These are phyloP conservation scores for Tetrahymena elliotti DNA, from an alignment of 73 alveolate species.

Conservation along the genomic window DNA sequence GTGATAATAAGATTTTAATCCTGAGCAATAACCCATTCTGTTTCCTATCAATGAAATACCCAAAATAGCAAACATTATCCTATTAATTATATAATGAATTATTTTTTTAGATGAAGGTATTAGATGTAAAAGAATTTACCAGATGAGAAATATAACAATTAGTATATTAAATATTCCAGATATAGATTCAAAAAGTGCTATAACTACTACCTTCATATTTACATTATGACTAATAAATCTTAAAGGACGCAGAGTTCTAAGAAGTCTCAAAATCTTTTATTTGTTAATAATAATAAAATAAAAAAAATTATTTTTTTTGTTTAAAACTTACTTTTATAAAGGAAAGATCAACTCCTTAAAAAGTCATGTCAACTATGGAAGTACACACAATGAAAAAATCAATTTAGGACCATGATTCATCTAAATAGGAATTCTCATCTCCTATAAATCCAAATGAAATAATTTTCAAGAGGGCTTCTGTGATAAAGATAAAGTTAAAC, in stretches of 20 bases:
- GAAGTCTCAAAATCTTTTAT: slow-evolving; percentile 62
- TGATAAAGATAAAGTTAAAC: slow-evolving; percentile 46
- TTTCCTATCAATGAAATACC: slow-evolving; percentile 53
- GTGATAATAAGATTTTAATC: not conserved
- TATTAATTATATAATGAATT: not conserved
- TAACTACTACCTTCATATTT: slow-evolving; percentile 69
- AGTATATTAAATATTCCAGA: slow-evolving; percentile 66
- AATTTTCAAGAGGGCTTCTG: slow-evolving; percentile 59
- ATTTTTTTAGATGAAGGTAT: not conserved
- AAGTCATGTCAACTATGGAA: slow-evolving; percentile 61
- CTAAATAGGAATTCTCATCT: slow-evolving; percentile 60
- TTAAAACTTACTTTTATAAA: slow-evolving; percentile 20
- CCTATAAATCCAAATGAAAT: slow-evolving; percentile 34
- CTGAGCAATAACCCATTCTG: slow-evolving; percentile 44
- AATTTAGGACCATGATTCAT: slow-evolving; percentile 83
- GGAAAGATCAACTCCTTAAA: slow-evolving; percentile 33
- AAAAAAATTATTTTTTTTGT: not conserved
- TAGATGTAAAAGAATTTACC: slow-evolving; percentile 2
- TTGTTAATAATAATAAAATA: slow-evolving; percentile 9
- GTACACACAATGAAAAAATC: slow-evolving; percentile 82
- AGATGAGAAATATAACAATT: slow-evolving; percentile 46
- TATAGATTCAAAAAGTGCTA: slow-evolving; percentile 71
- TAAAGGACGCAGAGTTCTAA: slow-evolving; percentile 75
- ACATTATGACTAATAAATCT: slow-evolving; percentile 72
- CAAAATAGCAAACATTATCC: slow-evolving; percentile 56